Evolutionary conservation across 495 filamentous ascomycete genomes (phyloP), one percentile per base, ranked within the genome.

Genomic region (Tuber microsphaerosporum): DNA sequence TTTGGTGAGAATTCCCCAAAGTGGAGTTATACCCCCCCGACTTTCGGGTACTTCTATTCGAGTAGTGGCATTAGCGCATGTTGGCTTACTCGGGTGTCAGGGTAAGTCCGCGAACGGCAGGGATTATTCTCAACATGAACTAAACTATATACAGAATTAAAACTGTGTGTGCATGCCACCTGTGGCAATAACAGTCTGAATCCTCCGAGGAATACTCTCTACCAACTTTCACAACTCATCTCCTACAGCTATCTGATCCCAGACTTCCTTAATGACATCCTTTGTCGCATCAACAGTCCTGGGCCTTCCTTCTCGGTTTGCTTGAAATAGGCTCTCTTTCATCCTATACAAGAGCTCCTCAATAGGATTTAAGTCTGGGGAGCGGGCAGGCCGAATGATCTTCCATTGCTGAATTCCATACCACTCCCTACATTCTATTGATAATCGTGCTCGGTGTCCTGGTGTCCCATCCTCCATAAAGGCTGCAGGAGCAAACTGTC

Each of bases 291-390:
- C 34, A 31, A 72, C 37, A 1, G 68, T 43, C 45, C 43, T 71
- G 12, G 69, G 74, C 14, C 69, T 73, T 1, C 45, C 12, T 16
- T 44, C 43, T 44, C 43, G 44, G 3, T 8, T 26, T 20, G 43
- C 51, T n/a, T 71, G n/a, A 65, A 76, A 74, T 0, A 80, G 31
- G 5, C 70, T 20, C 37, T 76, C 48, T 61, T 77, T 81, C 2
- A 79, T n/a, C 2, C 56, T 39, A 20, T 43, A 75, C 79, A 75
- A 80, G 10, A 77, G 71, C 68, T 75, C 70, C 22, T 73, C 73
- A n/a, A 81, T 81, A 0, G 75, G 75, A 41, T 80, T 77, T 2
- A 77, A 37, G 43, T 81, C 73, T 20, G 75, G 73, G 37, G 73
- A 80, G 0, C 56, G 73, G 34, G 73, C 26, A 34, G 77, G 75